These are phyloP conservation scores for Chalciporus sp. DNA, from an alignment of 1,284 basidiomycete species.

Conservation along the genomic window DNA sequence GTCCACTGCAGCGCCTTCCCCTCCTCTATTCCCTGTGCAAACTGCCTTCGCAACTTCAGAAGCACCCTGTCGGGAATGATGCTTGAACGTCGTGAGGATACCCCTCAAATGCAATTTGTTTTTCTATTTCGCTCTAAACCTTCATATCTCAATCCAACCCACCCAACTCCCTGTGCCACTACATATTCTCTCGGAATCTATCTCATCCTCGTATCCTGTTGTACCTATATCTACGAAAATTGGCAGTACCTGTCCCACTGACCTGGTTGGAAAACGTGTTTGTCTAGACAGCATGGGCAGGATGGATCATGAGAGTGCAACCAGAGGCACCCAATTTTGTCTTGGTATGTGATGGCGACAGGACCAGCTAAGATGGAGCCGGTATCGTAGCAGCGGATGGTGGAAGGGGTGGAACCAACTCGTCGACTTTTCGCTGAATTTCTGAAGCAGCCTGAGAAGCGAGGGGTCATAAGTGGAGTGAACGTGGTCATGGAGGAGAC, in stretches of 20 bases:
- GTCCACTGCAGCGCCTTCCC: slow-evolving; percentile 7
- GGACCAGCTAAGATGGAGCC: slow-evolving; percentile 18
- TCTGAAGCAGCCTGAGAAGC: slow-evolving; percentile 60
- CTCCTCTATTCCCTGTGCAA: slow-evolving; percentile 9
- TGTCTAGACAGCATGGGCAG: slow-evolving; percentile 7
- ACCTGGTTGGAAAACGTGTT: slow-evolving; percentile 6
- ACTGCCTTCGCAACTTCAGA: slow-evolving; percentile 14
- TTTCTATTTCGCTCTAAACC: slow-evolving; percentile 11
- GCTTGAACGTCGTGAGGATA: slow-evolving; percentile 30
- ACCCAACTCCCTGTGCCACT: slow-evolving; percentile 16
- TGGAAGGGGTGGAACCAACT: slow-evolving; percentile 55
- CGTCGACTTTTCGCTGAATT: slow-evolving; percentile 72
- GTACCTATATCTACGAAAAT: slow-evolving; percentile 36
- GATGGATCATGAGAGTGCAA: slow-evolving; percentile 1
- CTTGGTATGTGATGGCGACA: not conserved
- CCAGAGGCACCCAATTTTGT: slow-evolving; percentile 1
- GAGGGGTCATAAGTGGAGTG: slow-evolving; percentile 13
- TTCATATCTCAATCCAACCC: slow-evolving; percentile 8
- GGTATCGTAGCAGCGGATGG: slow-evolving; percentile 28
- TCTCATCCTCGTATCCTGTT: slow-evolving; percentile 22
- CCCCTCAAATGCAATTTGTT: slow-evolving; percentile 26
- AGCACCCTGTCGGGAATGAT: slow-evolving; percentile 15
- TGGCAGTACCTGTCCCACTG: slow-evolving; percentile 14
- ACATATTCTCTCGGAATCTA: slow-evolving; percentile 27
- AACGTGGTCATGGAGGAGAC: slow-evolving; percentile 7